phyloP scores from a whole-genome alignment of 345 rosid genomes.

The Eucalyptus camaldulensis region DNA sequence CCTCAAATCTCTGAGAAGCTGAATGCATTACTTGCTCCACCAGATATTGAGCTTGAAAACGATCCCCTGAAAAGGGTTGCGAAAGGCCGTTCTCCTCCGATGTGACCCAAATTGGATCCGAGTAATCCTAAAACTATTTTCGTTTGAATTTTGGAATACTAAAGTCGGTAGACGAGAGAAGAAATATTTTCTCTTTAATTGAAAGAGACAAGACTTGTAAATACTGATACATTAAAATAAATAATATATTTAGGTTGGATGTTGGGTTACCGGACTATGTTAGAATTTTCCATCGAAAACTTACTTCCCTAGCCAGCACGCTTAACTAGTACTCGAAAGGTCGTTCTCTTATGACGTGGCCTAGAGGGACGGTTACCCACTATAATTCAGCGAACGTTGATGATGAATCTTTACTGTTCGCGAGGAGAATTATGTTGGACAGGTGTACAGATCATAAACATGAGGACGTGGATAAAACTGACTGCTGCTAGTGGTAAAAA shows the following conservation, averaged over 20 bases:
- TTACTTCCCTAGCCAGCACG: no score
- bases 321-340: no score
- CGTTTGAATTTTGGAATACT: rapidly evolving
- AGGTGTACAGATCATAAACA: not conserved
- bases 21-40: not conserved
- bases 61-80: not conserved
- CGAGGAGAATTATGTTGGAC: not conserved
- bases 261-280: no score
- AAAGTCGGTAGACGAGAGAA: rapidly evolving
- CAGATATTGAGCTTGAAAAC: not conserved
- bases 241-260: no score
- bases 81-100: not conserved
- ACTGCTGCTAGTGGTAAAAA: not conserved
- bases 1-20: not conserved
- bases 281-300: no score
- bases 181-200: no score
- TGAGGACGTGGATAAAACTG: not conserved
- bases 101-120: no score
- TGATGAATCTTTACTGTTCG: not conserved
- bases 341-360: no score
- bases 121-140: no score
- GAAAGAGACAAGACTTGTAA: rapidly evolving
- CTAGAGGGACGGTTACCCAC: not conserved
- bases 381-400: not conserved
- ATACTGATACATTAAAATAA: no score